phyloP scores from a whole-genome alignment of 2,329 filamentous ascomycete species.

The Fusarium goolgardi region DNA sequence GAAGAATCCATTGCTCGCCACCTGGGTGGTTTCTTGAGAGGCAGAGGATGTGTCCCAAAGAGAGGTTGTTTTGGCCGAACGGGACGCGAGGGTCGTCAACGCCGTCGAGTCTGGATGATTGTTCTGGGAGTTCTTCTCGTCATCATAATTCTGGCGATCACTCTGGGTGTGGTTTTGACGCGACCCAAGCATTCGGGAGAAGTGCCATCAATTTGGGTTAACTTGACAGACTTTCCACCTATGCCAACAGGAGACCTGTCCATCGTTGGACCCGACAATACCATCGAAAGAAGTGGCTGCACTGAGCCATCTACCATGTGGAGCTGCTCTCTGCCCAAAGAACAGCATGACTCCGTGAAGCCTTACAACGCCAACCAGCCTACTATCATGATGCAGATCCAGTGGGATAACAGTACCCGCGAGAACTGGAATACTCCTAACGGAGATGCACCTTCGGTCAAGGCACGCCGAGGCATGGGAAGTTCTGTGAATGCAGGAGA shows the following conservation, averaged over 20 bases:
- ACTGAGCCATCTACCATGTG: constrained; percentile 79
- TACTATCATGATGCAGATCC: constrained; percentile 82
- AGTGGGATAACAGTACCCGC: constrained; percentile 72
- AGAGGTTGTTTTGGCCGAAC: constrained; percentile 73
- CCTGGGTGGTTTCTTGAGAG: constrained; percentile 72
- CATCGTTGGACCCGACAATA: constrained; percentile 77
- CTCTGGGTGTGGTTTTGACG: constrained; percentile 68
- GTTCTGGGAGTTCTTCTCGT: constrained; percentile 63
- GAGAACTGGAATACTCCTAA: constrained; percentile 63
- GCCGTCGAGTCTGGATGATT: constrained; percentile 69
- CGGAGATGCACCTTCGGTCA: constrained; percentile 48
- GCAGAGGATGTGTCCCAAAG: constrained; percentile 70
- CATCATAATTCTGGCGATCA: constrained; percentile 67
- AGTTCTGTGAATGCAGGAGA: constrained; percentile 43
- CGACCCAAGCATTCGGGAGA: constrained; percentile 42
- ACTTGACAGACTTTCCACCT: constrained; percentile 85
- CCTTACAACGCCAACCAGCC: constrained; percentile 77
- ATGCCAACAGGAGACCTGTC: constrained; percentile 87
- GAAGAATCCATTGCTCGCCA: constrained; percentile 71
- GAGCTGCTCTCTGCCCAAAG: constrained; percentile 88
- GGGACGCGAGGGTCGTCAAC: constrained; percentile 72
- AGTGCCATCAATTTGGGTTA: constrained; percentile 74
- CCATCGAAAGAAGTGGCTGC: constrained; percentile 73
- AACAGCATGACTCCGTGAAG: constrained; percentile 72
- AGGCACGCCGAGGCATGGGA: constrained; percentile 45